Evolutionary conservation across 2,329 filamentous ascomycete species (phyloP), one percentile per base, ranked within the genome.

Genomic region (Ambrosiella beaveri): DNA sequence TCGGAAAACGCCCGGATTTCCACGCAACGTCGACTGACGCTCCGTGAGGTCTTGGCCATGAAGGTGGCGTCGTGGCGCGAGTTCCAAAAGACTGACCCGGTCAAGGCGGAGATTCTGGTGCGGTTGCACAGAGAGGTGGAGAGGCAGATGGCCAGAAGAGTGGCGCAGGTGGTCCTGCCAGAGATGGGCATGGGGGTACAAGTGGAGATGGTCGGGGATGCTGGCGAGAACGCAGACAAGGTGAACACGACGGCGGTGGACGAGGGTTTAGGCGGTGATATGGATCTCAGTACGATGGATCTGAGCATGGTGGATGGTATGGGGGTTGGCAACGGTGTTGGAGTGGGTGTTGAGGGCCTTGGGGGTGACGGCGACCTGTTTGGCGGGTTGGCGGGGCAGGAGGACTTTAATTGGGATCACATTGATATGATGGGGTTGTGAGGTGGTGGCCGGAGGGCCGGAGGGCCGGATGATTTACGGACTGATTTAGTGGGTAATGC

Each of bases 111-210:
- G 66, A 76, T 76, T 7, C 70, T 81, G 12, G 77, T 84, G 8
- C 78, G 82, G 7, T 74, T 86, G 7, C 73, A 84, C 65, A 74
- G 82, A 35, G 73, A 75, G 1, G 81, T 86, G 9, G 82, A 87
- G 67, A 75, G 77, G n/a, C 82, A 84, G 65, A 75, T 85, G 71
- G 70, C 71, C 39, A 68, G 71, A 56, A 64, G 67, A 63, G 39
- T 27, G 51, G 15, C 13, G 50, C 38, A 57, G 61, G 35, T 56
- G 66, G 12, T 65, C 70, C 35, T n/a, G 13, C 27, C 39, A 7
- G 12, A 35, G 40, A 40, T 38, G 27, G 19, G 9, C 41, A 9
- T 19, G 45, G 44, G 15, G n/a, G 57, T 11, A 17, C 51, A n/a
- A 8, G 66, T 9, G 71, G 74, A 53, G 69, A 70, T 13, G 68